Conservation (phyloP, 2,329 filamentous ascomycete genomes). For the Bipolaris sorokiniana region DNA sequence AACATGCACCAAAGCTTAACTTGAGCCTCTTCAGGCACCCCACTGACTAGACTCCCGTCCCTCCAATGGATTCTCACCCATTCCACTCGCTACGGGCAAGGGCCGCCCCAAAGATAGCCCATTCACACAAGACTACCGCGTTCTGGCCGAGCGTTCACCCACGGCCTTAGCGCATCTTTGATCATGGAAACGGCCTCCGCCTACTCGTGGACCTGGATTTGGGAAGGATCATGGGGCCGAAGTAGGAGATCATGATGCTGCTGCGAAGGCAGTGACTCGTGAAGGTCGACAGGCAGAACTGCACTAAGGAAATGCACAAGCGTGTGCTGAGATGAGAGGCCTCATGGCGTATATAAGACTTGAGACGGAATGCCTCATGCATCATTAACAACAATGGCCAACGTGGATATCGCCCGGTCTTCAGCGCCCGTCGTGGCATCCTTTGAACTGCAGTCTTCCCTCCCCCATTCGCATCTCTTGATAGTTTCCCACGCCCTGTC, state of each 20-base stretch:
- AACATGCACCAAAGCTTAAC: conserved; percentile 19
- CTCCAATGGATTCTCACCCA: conserved; percentile 13
- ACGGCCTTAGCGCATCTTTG: conserved; percentile 12
- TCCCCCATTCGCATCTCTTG: not conserved
- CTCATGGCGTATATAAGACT: conserved; percentile 17
- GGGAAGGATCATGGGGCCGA: conserved; percentile 22
- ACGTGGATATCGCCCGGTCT: conserved; percentile 1
- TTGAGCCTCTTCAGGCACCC: conserved; percentile 24
- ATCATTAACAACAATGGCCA: conserved; percentile 3
- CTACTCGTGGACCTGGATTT: conserved; percentile 7
- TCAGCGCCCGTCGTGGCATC: not conserved
- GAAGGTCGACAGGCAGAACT: conserved; percentile 5
- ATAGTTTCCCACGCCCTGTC: not conserved
- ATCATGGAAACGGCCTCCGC: conserved; percentile 15
- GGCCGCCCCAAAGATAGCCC: conserved; percentile 22
- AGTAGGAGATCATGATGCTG: conserved; percentile 11
- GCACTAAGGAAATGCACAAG: conserved; percentile 7
- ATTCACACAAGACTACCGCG: conserved; percentile 5
- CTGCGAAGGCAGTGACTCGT: conserved; percentile 15
- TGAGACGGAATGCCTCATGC: not conserved
- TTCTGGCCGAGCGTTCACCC: conserved; percentile 19
- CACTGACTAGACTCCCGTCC: conserved; percentile 12
- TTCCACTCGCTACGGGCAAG: conserved; percentile 1
- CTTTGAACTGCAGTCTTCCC: conserved; percentile 3
- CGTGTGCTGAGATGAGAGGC: conserved; percentile 18